Evolutionary conservation across 257 asterid species (phyloP).

Genomic region (Anisodus acutangulus): DNA sequence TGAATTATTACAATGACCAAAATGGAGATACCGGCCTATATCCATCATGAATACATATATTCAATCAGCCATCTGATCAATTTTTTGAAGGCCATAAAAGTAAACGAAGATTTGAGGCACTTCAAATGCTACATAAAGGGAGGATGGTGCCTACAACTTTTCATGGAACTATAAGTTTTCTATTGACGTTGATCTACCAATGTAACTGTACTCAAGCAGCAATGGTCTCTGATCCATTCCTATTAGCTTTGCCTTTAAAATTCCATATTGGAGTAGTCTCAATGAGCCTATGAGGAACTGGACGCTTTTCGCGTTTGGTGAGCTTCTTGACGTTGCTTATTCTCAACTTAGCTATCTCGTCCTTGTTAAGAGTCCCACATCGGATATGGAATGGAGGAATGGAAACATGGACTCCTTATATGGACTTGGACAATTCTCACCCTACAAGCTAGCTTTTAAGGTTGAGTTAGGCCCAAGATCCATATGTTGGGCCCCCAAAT

Average conservation of each 20-base stretch:
- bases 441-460: too few relatives aligned
- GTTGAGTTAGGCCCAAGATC: too few relatives aligned
- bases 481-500: too few relatives aligned
- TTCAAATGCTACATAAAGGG: background rate
- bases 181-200: background rate
- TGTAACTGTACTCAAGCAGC: constrained; percentile 37
- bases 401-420: too few relatives aligned
- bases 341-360: too few relatives aligned
- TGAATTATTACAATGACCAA: background rate
- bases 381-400: too few relatives aligned
- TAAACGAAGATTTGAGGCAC: background rate
- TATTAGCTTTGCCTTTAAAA: constrained; percentile 60
- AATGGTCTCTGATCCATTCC: constrained; percentile 36
- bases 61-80: background rate
- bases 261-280: constrained; percentile 89
- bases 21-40: background rate
- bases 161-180: background rate
- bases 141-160: background rate
- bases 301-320: constrained; percentile 66
- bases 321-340: constrained; percentile 61
- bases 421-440: too few relatives aligned
- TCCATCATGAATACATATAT: background rate
- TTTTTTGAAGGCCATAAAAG: background rate
- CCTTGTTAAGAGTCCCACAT: too few relatives aligned
- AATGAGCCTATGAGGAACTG: constrained; percentile 81